phyloP scores from a whole-genome alignment of 148 eudicot genomes.

The Rhododendron henanense region DNA sequence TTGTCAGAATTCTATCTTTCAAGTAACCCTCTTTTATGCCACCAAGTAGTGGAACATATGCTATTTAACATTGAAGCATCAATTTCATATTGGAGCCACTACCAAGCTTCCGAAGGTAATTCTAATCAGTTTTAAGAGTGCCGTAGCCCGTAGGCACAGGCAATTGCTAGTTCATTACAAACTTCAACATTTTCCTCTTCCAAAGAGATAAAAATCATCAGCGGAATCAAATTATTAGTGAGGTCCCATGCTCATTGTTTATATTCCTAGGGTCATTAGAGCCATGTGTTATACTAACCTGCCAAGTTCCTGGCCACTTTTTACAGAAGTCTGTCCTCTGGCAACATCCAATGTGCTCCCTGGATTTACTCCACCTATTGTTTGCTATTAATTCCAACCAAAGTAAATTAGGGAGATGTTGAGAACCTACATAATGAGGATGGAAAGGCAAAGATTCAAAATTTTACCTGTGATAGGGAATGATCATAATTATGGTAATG shows the following conservation, averaged over 20 bases:
- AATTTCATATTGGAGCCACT: background rate
- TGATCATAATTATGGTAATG: conserved; percentile 32
- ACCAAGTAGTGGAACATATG: background rate
- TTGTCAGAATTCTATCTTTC: background rate
- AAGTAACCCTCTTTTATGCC: background rate
- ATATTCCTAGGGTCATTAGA: background rate
- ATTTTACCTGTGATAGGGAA: conserved; percentile 45
- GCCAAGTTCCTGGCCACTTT: conserved; percentile 53
- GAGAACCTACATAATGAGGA: background rate
- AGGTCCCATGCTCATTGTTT: background rate
- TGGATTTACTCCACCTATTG: conserved; percentile 27
- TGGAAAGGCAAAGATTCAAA: background rate
- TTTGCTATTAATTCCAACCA: conserved; percentile 29
- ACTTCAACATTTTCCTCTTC: background rate
- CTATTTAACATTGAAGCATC: background rate
- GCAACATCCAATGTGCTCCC: conserved; percentile 33
- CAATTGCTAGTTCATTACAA: background rate
- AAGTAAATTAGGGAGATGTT: conserved; percentile 2
- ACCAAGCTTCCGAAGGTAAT: background rate
- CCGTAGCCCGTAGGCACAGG: background rate
- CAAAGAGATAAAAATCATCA: background rate
- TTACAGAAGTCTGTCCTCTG: conserved; percentile 38
- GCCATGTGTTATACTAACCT: conserved; percentile 42
- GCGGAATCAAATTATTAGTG: background rate
- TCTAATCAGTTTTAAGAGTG: background rate